Evolutionary conservation across 2,329 filamentous ascomycete species (phyloP).

Genomic region (Xylaria sp.): DNA sequence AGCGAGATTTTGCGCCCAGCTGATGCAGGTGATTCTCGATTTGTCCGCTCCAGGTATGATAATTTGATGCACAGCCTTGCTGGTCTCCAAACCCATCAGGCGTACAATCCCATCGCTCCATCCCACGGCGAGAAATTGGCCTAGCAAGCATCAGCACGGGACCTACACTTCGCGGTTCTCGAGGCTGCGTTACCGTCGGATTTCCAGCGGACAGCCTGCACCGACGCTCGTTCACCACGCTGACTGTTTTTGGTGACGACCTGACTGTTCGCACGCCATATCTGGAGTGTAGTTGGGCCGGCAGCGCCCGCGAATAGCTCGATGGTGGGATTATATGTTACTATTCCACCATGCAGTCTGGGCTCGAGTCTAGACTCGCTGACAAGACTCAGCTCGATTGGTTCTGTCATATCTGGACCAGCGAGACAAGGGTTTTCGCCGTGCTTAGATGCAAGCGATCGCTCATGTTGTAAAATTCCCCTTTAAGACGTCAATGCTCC

Average conservation of each 20-base stretch:
- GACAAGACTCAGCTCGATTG: slow-evolving; percentile 51
- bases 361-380: slow-evolving; percentile 64
- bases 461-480: slow-evolving; percentile 29
- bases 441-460: slow-evolving; percentile 7
- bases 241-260: slow-evolving; percentile 59
- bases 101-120: slow-evolving; percentile 83
- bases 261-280: slow-evolving; percentile 82
- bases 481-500: not conserved
- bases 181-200: slow-evolving; percentile 60
- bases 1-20: slow-evolving; percentile 56
- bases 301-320: slow-evolving; percentile 79
- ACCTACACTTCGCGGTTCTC: not conserved
- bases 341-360: slow-evolving; percentile 60
- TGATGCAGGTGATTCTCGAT: slow-evolving; percentile 56
- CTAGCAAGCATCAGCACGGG: slow-evolving; percentile 46
- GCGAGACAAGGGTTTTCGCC: slow-evolving; percentile 18
- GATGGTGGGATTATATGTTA: slow-evolving; percentile 82
- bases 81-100: slow-evolving; percentile 78
- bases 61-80: slow-evolving; percentile 79
- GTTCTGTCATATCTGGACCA: slow-evolving; percentile 37
- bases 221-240: slow-evolving; percentile 48
- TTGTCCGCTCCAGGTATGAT: slow-evolving; percentile 53
- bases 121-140: slow-evolving; percentile 78
- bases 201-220: slow-evolving; percentile 66
- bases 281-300: slow-evolving; percentile 70